Evolutionary conservation across 129 eudicot genomes (phyloP).

Genomic region (Flaveria brownii): DNA sequence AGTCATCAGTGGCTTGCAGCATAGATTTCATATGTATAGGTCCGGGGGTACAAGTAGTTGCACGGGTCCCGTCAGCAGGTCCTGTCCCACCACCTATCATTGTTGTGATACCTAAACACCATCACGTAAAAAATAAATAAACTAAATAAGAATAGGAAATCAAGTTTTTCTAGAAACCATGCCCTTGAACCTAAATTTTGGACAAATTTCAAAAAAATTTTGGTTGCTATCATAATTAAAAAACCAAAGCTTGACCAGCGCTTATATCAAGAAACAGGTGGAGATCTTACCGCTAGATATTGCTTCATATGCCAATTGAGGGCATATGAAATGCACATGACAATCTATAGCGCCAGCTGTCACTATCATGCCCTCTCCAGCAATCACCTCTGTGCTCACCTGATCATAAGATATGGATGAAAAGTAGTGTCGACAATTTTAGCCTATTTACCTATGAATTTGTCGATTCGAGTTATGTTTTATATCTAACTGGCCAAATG

Average conservation of each 20-base stretch:
- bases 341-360: conserved; percentile 98
- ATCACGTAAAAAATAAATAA: conserved; percentile 1
- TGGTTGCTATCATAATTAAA: conserved; percentile 1
- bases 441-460: background rate
- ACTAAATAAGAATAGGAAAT: conserved; percentile 8
- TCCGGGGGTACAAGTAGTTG: conserved; percentile 96
- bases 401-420: conserved; percentile 31
- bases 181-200: background rate
- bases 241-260: conserved; percentile 2
- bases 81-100: conserved; percentile 99
- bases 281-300: conserved; percentile 77
- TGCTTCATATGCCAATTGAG: conserved; percentile 88
- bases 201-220: conserved; percentile 12
- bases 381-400: conserved; percentile 95
- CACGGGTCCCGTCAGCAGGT: conserved; percentile 94
- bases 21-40: conserved; percentile 79
- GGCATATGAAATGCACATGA: conserved; percentile 97
- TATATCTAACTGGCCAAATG: background rate
- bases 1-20: conserved; percentile 89
- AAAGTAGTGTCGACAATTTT: background rate
- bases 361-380: conserved; percentile 95
- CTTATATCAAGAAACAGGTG: background rate
- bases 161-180: background rate
- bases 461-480: background rate
- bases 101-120: conserved; percentile 78